These are phyloP conservation scores for Alternaria hordeiaustralica DNA, from an alignment of 2,329 filamentous ascomycete genomes.

Conservation along the genomic window DNA sequence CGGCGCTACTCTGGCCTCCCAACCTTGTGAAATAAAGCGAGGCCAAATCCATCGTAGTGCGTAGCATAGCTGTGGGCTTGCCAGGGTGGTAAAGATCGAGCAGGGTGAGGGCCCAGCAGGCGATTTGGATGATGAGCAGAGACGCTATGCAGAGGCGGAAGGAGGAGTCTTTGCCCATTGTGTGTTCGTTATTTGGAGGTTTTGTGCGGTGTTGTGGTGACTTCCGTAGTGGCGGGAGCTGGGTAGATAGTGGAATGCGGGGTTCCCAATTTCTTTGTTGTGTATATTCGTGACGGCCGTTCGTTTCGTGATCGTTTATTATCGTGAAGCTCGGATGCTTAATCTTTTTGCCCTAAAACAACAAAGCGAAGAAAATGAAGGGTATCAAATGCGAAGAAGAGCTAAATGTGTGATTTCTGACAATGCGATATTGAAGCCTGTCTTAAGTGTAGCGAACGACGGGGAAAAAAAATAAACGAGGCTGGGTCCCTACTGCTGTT, in stretches of 20 bases:
- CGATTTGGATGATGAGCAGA: slow-evolving; percentile 39
- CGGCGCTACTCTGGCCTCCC: slow-evolving; percentile 15
- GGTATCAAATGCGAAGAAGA: neutral
- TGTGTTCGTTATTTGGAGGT: neutral
- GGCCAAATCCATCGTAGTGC: slow-evolving; percentile 25
- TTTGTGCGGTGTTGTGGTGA: neutral
- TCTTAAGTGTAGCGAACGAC: neutral
- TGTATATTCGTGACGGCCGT: neutral
- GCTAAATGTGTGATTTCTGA: neutral
- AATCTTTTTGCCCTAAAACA: neutral
- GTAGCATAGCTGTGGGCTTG: slow-evolving; percentile 30
- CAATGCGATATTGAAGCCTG: neutral
- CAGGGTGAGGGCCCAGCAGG: slow-evolving; percentile 40
- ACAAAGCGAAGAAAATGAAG: neutral
- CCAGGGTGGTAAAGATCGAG: slow-evolving; percentile 41
- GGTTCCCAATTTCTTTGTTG: neutral
- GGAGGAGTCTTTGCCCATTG: slow-evolving; percentile 36
- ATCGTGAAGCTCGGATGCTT: neutral
- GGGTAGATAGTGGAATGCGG: neutral
- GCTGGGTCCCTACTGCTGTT: neutral
- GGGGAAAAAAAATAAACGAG: neutral
- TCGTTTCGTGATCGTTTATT: neutral
- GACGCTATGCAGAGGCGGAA: slow-evolving; percentile 39
- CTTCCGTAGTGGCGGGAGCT: neutral
- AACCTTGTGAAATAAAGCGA: slow-evolving; percentile 7